Base-by-base conservation (phyloP, 192 early-diverging fungal species). In the Coemansia sp. region DNA sequence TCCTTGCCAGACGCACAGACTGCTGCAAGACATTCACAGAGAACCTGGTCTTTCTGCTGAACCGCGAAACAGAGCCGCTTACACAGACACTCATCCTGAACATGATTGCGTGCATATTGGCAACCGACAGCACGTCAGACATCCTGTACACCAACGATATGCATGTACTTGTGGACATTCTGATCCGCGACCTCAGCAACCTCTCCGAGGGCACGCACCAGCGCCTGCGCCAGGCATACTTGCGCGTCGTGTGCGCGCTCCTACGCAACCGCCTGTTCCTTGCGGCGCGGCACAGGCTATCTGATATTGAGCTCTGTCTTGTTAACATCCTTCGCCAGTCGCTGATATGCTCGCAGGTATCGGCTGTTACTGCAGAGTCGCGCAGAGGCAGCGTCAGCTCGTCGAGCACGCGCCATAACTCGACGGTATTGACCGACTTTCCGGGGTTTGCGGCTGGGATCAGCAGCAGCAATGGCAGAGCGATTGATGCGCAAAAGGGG, bases 61-160 rank as follows among this genome's bases (percentile, higher is more conserved):
- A 97, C 73, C 88, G 95, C 33, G 89, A 91, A 25, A 88, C 93
- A 84, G 86, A 76, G 67, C 73, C 74, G 0, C 55, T 70, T 5
- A 76, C 79, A 0, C 74, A 76, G 45, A 41, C 66, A 22, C 65
- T 82, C 19, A 86, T 92, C 46, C 74, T 94, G 34, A 86, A 90
- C 54, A 86, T 93, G 59, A 70, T 97, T 36, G 83, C 87, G 45
- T 70, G 82, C 35, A 77, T 97, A 50, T 86, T 97, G 43, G 87
- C 84, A 32, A 83, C 82, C 0, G 80, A 86, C 3, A 71, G 69
- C 34, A 86, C 91, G 2, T 67, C 68, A 23, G 83, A 86, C n/a
- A 88, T 92, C 42, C 89, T 95, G 69, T 97, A 96, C 69, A 94
- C 95, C 14, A 97, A 97, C 64, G 95, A 97, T 71, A 81, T 95